Base-by-base conservation (phyloP, 768 basidiomycete species). In the Boletus bicolor region DNA sequence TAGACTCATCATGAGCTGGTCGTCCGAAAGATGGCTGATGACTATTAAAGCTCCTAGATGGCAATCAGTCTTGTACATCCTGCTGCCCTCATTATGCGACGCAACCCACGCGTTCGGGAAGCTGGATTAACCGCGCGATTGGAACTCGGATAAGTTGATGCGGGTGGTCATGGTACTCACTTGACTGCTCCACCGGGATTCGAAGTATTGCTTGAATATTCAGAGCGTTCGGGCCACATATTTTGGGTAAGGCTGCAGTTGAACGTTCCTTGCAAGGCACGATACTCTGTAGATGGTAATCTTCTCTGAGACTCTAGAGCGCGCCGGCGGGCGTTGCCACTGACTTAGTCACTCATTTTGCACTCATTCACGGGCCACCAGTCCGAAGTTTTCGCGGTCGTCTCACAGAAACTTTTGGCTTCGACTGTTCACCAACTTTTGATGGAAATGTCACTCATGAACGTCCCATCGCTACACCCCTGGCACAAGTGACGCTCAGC, bases 71-170 rank as follows among this genome's bases (percentile, higher is more conserved):
- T 14, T 42, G 28, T 30, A 38, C 7, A 38, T 19, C 19, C n/a
- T 42, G 7, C 26, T 24, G 21, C 9, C 0, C 12, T 21, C 19
- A 17, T 6, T 45, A n/a, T 24, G 10, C n/a, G 36, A 47, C 12
- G 49, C n/a, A 11, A 57, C 66, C 45, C 55, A 67, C 65, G 44
- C 11, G 43, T 51, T 47, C 15, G 52, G 60, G 41, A 46, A 66
- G 32, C 62, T 59, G 36, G 34, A 41, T 47, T 47, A 32, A 36
- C 37, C 35, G 42, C 4, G 7, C 15, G 38, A 38, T 26, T 19
- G 24, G 38, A 43, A 38, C 28, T 36, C 19, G 28, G 38, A 36
- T 51, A 14, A 17, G 30, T 15, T 53, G 45, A 53, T 32, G 34
- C 15, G 19, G n/a, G 5, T 24, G 21, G 7, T 32, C 8, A n/a